Evolutionary conservation across 2,329 filamentous ascomycete genomes (phyloP), one percentile per base, ranked within the genome.

Genomic region (Arachnopeziza araneosa): DNA sequence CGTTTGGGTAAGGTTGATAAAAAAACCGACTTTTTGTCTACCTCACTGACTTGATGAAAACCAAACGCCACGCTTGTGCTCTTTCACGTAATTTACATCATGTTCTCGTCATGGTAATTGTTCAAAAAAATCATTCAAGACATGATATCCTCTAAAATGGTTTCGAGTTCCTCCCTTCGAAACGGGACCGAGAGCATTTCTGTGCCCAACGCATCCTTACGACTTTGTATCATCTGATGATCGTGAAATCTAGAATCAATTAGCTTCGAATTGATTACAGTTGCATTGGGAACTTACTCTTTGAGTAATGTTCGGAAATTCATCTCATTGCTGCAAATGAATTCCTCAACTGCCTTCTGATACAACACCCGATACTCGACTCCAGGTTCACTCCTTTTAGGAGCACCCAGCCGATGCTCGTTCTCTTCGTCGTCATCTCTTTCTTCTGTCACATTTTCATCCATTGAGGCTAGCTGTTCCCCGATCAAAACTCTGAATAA

Each of bases 261-360:
- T 62, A 75, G 69, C 54, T 60, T 23, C 50, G 14, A 44, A 48
- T 26, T 44, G 26, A 3, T 17, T 7, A 56, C 24, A 2, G n/a
- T 36, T 52, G 55, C 52, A 17, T 5, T 48, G 8, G 23, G 21
- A 44, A 76, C 85, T 64, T 75, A 95, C 83, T 99, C 95, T 76
- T 98, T 98, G 64, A 99, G 76, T 71, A 99, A 74, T 24, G 93
- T 96, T 62, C 95, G 83, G 77, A 98, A 98, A 63, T 91, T 92
- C 83, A 98, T 92, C 77, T 98, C 95, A 62, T 90, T 96, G 68
- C 90, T 95, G 73, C 93, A 97, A 55, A 99, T 95, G 74, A 99
- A 98, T 71, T 96, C 92, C 75, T 97, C 93, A 5, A 93, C 89
- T 1, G 95, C 93, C 77, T 96, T 97, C 72, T 96, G 92, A 71